These are phyloP conservation scores for Hypoxylon subgilvum DNA, from an alignment of 495 filamentous ascomycete genomes.

Conservation along the genomic window DNA sequence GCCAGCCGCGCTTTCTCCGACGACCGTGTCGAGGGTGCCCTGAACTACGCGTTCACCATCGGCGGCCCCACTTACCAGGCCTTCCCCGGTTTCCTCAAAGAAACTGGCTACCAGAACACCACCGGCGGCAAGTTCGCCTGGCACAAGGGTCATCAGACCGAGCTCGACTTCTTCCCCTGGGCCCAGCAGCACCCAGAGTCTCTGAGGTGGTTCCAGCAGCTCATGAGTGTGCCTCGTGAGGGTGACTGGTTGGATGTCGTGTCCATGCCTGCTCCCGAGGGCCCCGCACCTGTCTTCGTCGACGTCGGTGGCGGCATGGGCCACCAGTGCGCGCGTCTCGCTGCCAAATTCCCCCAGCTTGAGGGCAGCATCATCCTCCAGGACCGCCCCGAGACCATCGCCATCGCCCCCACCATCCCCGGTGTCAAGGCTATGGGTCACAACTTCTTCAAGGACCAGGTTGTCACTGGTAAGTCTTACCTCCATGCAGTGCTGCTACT, in stretches of 20 bases:
- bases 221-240: neutral
- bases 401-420: neutral
- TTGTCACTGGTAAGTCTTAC: neutral
- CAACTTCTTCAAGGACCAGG: neutral
- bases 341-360: neutral
- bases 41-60: neutral
- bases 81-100: neutral
- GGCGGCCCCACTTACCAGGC: neutral
- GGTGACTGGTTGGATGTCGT: neutral
- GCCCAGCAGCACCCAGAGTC: neutral
- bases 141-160: neutral
- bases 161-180: slow-evolving; percentile 1
- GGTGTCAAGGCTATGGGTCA: neutral
- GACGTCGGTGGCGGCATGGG: neutral
- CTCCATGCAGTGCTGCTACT: too few relatives aligned
- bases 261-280: neutral
- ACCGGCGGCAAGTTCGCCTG: neutral
- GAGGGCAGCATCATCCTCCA: neutral
- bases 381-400: neutral
- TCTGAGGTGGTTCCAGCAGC: neutral
- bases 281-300: neutral
- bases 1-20: neutral
- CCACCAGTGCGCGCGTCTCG: neutral
- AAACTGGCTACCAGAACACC: neutral
- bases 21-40: neutral